Evolutionary conservation across 345 rosid species (phyloP).

Genomic region (Trapa bicornis): DNA sequence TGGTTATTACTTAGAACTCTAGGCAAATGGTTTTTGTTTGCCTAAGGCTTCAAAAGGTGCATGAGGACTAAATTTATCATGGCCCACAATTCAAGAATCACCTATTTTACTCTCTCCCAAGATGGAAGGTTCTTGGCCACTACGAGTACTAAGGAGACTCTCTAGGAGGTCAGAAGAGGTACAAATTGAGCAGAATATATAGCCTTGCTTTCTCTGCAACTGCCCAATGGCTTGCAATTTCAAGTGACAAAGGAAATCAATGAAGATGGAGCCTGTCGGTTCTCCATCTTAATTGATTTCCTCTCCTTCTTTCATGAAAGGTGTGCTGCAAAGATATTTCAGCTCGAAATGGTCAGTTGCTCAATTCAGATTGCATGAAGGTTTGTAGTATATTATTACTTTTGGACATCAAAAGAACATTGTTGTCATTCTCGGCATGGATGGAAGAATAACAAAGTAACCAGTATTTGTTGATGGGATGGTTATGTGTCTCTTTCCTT

Average conservation of each 20-base stretch:
- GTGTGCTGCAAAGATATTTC: conserved; percentile 51
- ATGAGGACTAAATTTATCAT: conserved; percentile 23
- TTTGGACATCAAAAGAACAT: conserved; percentile 44
- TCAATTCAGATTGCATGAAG: conserved; percentile 36
- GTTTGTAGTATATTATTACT: conserved; percentile 29
- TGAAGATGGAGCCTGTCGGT: conserved; percentile 13
- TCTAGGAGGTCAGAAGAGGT: conserved; percentile 42
- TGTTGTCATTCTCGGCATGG: conserved; percentile 35
- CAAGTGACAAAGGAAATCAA: conserved; percentile 56
- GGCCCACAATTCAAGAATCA: conserved; percentile 36
- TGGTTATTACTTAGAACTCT: conserved; percentile 20
- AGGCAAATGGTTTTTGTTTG: conserved; percentile 31
- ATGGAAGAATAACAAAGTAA: conserved; percentile 23
- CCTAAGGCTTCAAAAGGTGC: conserved; percentile 32
- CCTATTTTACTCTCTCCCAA: conserved; percentile 22
- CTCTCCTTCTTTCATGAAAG: conserved; percentile 38
- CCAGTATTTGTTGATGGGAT: too few relatives aligned
- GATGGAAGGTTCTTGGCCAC: conserved; percentile 39
- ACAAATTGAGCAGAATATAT: conserved; percentile 54
- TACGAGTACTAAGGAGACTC: conserved; percentile 36
- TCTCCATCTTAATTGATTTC: conserved; percentile 22
- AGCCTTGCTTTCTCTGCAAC: conserved; percentile 41
- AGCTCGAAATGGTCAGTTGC: conserved; percentile 66
- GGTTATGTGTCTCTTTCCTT: too few relatives aligned
- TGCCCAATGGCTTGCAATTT: conserved; percentile 41